Conservation (phyloP, 805 yeast species). For the Sugiyamaella chiloensis region DNA sequence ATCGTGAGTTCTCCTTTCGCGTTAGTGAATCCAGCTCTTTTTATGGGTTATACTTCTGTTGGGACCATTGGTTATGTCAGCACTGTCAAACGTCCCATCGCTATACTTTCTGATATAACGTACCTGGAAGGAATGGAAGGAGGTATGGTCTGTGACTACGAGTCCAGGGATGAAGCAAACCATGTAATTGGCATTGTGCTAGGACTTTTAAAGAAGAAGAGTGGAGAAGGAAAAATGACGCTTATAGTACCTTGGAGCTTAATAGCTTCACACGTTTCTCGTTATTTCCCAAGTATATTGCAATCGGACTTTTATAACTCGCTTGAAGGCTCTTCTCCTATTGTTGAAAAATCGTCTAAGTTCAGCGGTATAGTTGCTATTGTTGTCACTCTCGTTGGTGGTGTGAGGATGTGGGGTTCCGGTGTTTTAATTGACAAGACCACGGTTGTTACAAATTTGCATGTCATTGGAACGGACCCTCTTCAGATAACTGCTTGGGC, state of each 20-base stretch:
- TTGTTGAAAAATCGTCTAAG: background rate
- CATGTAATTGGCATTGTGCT: constrained; percentile 29
- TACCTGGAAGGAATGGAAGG: constrained; percentile 39
- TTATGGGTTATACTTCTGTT: constrained; percentile 28
- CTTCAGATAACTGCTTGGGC: constrained; percentile 15
- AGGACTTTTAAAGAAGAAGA: constrained; percentile 27
- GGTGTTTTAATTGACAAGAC: constrained; percentile 32
- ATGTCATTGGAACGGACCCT: constrained; percentile 28
- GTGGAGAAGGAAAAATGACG: constrained; percentile 34
- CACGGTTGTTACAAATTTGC: constrained; percentile 34
- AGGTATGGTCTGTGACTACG: constrained; percentile 23
- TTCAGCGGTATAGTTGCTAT: constrained; percentile 18
- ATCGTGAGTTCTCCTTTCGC: constrained; percentile 35
- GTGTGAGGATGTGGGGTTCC: constrained; percentile 35
- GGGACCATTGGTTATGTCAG: constrained; percentile 29
- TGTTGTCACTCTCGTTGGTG: constrained; percentile 20
- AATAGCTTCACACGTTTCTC: constrained; percentile 13
- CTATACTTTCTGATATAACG: constrained; percentile 30
- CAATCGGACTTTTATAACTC: background rate
- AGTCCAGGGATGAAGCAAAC: background rate
- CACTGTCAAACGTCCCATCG: constrained; percentile 11
- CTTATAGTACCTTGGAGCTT: constrained; percentile 32
- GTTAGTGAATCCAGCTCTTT: constrained; percentile 33
- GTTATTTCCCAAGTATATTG: background rate
- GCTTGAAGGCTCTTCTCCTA: background rate